phyloP scores from a whole-genome alignment of 495 filamentous ascomycete genomes.

The Astrocystis sublimbata region DNA sequence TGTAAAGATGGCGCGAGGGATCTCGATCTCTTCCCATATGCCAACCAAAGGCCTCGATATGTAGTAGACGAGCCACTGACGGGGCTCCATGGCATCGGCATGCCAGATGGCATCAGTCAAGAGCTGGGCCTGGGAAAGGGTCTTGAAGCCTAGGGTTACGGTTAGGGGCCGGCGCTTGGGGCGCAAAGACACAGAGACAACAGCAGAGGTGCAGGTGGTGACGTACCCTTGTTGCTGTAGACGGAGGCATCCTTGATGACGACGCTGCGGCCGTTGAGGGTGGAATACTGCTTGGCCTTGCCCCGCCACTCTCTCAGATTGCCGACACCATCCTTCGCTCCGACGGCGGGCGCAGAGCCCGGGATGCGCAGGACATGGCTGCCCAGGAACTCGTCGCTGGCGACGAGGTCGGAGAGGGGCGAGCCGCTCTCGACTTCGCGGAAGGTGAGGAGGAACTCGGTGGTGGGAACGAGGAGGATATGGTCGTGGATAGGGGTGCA shows the following conservation, averaged over 20 bases:
- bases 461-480: constrained; percentile 91
- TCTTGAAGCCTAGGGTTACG: constrained; percentile 73
- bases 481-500: constrained; percentile 91
- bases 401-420: constrained; percentile 75
- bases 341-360: constrained; percentile 53
- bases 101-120: constrained; percentile 87
- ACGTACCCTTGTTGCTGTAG: constrained; percentile 91
- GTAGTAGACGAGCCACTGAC: constrained; percentile 95
- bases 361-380: constrained; percentile 95
- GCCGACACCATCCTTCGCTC: constrained; percentile 64
- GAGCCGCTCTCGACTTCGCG: constrained; percentile 85
- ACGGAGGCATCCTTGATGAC: constrained; percentile 92
- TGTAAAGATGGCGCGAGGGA: constrained; percentile 60
- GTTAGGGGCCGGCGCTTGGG: constrained; percentile 20
- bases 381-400: constrained; percentile 89
- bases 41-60: constrained; percentile 92
- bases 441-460: constrained; percentile 82
- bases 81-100: constrained; percentile 75
- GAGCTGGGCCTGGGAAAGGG: constrained; percentile 85
- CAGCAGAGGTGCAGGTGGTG: not conserved
- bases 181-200: too few relatives aligned
- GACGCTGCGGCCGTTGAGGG: constrained; percentile 88
- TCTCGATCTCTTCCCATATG: constrained; percentile 70
- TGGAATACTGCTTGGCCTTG: constrained; percentile 91
- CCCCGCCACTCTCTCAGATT: constrained; percentile 86